Evolutionary conservation across 139 green algal genomes (phyloP).

Genomic region (Astrephomene gubernaculifera): DNA sequence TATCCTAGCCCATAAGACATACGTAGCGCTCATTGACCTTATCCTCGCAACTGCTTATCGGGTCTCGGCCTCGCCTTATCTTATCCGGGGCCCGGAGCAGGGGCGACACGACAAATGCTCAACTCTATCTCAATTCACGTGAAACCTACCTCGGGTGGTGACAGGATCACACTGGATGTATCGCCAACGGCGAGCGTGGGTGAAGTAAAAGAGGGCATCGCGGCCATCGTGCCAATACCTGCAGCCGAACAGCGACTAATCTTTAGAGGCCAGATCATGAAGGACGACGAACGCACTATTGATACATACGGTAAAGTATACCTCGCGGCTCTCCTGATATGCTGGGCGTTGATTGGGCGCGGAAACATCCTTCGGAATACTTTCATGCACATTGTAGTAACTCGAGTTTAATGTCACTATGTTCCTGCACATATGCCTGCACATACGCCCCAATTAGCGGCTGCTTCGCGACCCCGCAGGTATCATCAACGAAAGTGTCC

Average conservation of each 20-base stretch:
- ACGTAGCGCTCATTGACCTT: no score
- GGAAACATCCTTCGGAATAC: no score
- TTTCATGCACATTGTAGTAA: no score
- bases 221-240: conserved; percentile 45
- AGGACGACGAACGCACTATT: conserved; percentile 90
- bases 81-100: conserved; percentile 13
- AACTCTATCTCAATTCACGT: conserved; percentile 49
- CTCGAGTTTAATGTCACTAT: no score
- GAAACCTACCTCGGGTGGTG: conserved; percentile 65
- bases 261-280: conserved; percentile 94
- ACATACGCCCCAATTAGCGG: no score
- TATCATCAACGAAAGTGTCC: conserved; percentile 72
- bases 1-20: no score
- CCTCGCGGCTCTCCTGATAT: background rate
- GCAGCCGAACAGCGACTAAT: conserved; percentile 87
- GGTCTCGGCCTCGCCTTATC: no score
- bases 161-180: conserved; percentile 57
- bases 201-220: conserved; percentile 84
- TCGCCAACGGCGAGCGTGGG: conserved; percentile 55
- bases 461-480: no score
- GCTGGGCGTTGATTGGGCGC: no score
- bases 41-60: no score
- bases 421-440: no score
- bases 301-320: conserved; percentile 80
- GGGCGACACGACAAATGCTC: conserved; percentile 32